Conservation (phyloP, 805 yeast species). For the Kluyveromyces siamensis region DNA sequence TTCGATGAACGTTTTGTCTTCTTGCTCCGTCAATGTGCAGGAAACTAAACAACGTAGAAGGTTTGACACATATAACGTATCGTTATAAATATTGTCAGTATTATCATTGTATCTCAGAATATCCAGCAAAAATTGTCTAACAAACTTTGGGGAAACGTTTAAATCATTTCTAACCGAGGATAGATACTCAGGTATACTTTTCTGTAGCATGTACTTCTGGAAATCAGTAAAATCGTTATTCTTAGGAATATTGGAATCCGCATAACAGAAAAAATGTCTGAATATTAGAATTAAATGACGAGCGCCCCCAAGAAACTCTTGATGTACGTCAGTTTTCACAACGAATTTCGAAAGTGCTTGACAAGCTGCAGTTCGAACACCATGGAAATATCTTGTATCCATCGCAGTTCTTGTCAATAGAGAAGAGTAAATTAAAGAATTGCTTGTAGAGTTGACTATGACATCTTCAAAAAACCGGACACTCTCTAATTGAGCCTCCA, state of each 20-base stretch:
- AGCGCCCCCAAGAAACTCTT: slow-evolving; percentile 41
- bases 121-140: slow-evolving; percentile 57
- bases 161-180: slow-evolving; percentile 51
- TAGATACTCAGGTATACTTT: slow-evolving; percentile 55
- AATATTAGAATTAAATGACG: slow-evolving; percentile 63
- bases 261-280: slow-evolving; percentile 64
- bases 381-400: slow-evolving; percentile 82
- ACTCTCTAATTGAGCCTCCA: slow-evolving; percentile 89
- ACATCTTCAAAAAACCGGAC: slow-evolving; percentile 58
- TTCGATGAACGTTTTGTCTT: slow-evolving; percentile 32
- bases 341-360: slow-evolving; percentile 64
- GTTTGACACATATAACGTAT: slow-evolving; percentile 53
- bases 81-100: slow-evolving; percentile 66
- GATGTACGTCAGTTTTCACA: slow-evolving; percentile 23
- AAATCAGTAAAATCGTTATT: slow-evolving; percentile 77
- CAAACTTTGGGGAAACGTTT: slow-evolving; percentile 51
- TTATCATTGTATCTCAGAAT: slow-evolving; percentile 80
- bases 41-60: slow-evolving; percentile 48
- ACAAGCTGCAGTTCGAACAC: slow-evolving; percentile 84
- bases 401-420: slow-evolving; percentile 68
- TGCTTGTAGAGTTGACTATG: slow-evolving; percentile 32
- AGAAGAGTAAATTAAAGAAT: slow-evolving; percentile 61
- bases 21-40: slow-evolving; percentile 27
- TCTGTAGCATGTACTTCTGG: slow-evolving; percentile 58
- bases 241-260: slow-evolving; percentile 53